Evolutionary conservation across 1,284 basidiomycete species (phyloP), one percentile per base, ranked within the genome.

Genomic region (Rhodotorula sp.): DNA sequence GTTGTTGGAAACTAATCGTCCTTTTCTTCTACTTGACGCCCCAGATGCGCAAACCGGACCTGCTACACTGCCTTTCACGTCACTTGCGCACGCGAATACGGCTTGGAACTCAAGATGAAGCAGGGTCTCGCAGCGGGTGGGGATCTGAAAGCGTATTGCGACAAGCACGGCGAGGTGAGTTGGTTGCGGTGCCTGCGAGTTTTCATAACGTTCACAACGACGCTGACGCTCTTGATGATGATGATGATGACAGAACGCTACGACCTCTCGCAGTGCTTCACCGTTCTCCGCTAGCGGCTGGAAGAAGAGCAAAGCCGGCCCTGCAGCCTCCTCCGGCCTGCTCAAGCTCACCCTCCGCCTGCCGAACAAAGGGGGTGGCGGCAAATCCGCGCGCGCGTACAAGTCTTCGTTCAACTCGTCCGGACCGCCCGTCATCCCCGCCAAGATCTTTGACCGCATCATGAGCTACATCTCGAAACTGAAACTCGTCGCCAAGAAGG

Each of bases 31-130:
- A 5, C 7, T 26, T 10, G 6, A 18, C 44, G 15, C 15, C 17
- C 2, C 51, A 66, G 65, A 30, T 99, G 96, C 81, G 90, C 89
- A 74, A 95, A 94, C 81, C 84, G 87, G 17, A 89, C 87, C 3
- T 99, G 96, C 82, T 95, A 93, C 80, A 86, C 90, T 4, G 95
- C 96, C 0, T 99, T 97, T 77, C 96, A 99, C 79, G 87, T 91
- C 3, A 96, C 95, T 0, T 99, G 96, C 79, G 96, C 95, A 0
- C 84, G 95, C 22, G 90, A 89, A 76, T 86, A 90, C 76, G 92
- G 90, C 72, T 80, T 94, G 10, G 80, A 87, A 86, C 44, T 79
- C 20, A 73, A 75, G 62, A 85, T 89, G 4, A 71, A 70, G 63
- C 67, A 51, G 59, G 69, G 69, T 12, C 24, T 45, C 6, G 53